Evolutionary conservation across 768 basidiomycete genomes (phyloP).

Genomic region (Pleurotus giganteus): DNA sequence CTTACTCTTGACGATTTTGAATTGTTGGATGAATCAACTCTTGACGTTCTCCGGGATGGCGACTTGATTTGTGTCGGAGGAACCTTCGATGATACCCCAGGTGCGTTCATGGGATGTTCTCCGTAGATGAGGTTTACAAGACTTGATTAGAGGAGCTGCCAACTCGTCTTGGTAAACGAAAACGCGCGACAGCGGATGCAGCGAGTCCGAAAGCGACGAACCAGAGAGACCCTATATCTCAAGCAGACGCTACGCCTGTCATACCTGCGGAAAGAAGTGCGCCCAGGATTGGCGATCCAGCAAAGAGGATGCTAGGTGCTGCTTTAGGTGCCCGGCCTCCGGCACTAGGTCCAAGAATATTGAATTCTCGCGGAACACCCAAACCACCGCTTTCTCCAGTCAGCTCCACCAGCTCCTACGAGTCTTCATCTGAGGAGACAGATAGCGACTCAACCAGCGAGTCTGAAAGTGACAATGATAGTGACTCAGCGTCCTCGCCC

Average conservation of each 20-base stretch:
- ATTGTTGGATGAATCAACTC: slow-evolving; percentile 37
- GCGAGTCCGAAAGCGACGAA: not conserved
- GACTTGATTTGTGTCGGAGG: slow-evolving; percentile 37
- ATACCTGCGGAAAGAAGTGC: not conserved
- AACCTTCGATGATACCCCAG: slow-evolving; percentile 14
- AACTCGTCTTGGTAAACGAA: not conserved
- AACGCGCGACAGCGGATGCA: not conserved
- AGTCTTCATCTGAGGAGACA: slow-evolving; percentile 1
- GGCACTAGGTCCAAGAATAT: slow-evolving; percentile 52
- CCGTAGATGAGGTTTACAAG: slow-evolving; percentile 12
- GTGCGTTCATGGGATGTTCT: slow-evolving; percentile 6
- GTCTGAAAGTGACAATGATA: not conserved
- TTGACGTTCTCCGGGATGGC: slow-evolving; percentile 44
- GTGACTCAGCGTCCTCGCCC: not conserved
- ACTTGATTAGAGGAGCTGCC: not conserved
- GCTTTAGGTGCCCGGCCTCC: slow-evolving; percentile 83
- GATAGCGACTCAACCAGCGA: not conserved
- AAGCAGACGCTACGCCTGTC: not conserved
- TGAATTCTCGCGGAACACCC: not conserved
- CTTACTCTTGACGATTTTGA: slow-evolving; percentile 48
- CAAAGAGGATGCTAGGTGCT: slow-evolving; percentile 83
- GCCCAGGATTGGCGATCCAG: slow-evolving; percentile 82
- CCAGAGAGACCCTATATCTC: not conserved
- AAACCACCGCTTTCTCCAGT: not conserved
- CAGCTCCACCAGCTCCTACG: not conserved